A percentile compares a stretch with the other conserved stretches of the same genome.
Conservation (phyloP, 2,329 filamentous ascomycete species). For the Colletotrichum limetticola region DNA sequence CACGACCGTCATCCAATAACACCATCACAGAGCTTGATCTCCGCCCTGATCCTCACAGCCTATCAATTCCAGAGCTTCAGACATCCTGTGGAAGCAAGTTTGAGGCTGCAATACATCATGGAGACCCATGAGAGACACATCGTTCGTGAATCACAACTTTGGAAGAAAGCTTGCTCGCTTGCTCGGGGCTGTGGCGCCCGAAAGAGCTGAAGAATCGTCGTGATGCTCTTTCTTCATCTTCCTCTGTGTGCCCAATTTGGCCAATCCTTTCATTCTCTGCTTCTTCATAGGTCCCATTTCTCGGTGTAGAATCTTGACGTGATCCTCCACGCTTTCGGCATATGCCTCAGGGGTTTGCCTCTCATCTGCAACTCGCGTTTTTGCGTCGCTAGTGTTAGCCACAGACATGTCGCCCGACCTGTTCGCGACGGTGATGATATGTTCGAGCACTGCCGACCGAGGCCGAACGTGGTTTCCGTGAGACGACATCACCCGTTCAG, state of each 20-base stretch:
- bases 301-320: slow-evolving; percentile 5
- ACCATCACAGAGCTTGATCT: neutral
- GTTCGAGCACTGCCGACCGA: neutral
- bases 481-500: neutral
- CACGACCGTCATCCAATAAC: neutral
- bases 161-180: neutral
- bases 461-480: neutral
- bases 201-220: neutral
- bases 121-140: neutral
- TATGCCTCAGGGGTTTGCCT: neutral
- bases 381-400: neutral
- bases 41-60: too few species aligned
- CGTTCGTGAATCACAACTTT: neutral
- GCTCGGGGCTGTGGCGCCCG: neutral
- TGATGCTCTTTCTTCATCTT: neutral
- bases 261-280: neutral
- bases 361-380: neutral
- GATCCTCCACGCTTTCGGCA: neutral
- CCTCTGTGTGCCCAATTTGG: neutral
- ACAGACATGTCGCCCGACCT: neutral
- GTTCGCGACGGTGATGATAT: neutral
- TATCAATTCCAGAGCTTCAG: neutral
- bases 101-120: neutral
- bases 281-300: neutral
- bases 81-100: neutral